Base-by-base conservation (phyloP, 306 rosid species). In the Sophora flavescens region DNA sequence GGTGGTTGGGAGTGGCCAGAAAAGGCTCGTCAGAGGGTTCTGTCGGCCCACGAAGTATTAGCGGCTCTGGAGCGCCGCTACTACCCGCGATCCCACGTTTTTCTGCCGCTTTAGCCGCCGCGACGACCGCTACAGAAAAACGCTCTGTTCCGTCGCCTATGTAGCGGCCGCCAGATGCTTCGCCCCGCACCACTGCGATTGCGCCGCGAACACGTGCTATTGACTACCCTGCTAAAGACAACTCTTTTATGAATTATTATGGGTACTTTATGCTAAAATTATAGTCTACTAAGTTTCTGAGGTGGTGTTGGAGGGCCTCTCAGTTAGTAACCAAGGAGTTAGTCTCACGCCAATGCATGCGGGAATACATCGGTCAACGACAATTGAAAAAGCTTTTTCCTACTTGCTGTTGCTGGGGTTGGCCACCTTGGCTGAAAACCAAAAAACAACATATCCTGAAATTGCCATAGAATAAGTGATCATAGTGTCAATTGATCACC, bases 201-300 rank as follows among this genome's bases (percentile, higher is more conserved):
- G 22, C 22, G 22, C 22, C 22, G 22, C 22, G 22, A 22, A 22
- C 22, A 1, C 1, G 22, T 0, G 22, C 22, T 22, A 22, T 22
- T 22, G 22, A 22, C 22, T 1, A 22, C 22, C 22, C 22, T 22
- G 47, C 58, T 42, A 22, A 44, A 73, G 47, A 12, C 56, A 15
- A 48, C 10, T 59, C 66, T 67, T 67, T 65, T 58, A 47, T 73
- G 32, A 35, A 58, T 15, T 26, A 17, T 38, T 22, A 0, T 6
- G 5, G 5, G 51, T 65, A 70, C 11, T 64, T 18, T 13, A 12
- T 7, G 8, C 44, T 63, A 11, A 63, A 61, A 65, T 33, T 67
- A 3, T 66, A 41, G 38, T 53, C 12, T 62, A 77, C 56, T 16
- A 13, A 16, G 71, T 36, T 17, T 54, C 39, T 70, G 56, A 61